Base-by-base conservation (phyloP, 768 basidiomycete genomes). In the Tephrocybe sp. region DNA sequence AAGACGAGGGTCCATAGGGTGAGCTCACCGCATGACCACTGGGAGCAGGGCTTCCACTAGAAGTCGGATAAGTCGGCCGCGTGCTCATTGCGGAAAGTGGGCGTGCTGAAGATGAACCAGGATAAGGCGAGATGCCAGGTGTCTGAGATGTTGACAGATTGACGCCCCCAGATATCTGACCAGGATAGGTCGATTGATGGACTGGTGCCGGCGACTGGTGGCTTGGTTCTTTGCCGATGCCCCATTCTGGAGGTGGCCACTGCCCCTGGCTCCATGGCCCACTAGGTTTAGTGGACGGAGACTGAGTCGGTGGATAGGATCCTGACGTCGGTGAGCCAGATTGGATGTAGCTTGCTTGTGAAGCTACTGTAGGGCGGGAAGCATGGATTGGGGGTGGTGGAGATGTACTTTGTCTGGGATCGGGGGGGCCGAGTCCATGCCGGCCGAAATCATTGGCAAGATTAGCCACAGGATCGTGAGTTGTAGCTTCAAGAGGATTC, bases 171-270 rank as follows among this genome's bases (percentile, higher is more conserved):
- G 44, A 31, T 15, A 44, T 49, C 15, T 61, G 59, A 10, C 54
- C 50, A 19, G 57, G 49, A 42, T 61, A 53, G 2, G 57, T 25
- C 13, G 48, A 41, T 31, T 49, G 50, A 40, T 47, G 59, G 13
- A 47, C 53, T 19, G 38, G 55, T 21, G 24, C 55, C 13, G 44
- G 54, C 31, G 50, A 57, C 25, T 52, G 62, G 30, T 47, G 49
- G 18, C 38, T 45, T 25, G 27, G 24, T 22, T 49, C 56, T 29
- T 48, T 37, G 57, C 54, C 50, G 3, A 64, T 44, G 16, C 66
- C 61, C 75, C 75, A 75, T 42, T 74, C 73, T 18, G 69, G 58
- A 50, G 75, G 74, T 22, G 75, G 73, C 76, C 74, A 75, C 45
- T 50, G 55, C 2, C 46, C 47, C 15, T 47, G 42, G 33, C 29